Base-by-base conservation (phyloP, 2,329 filamentous ascomycete genomes). In the Colletotrichum sp. region DNA sequence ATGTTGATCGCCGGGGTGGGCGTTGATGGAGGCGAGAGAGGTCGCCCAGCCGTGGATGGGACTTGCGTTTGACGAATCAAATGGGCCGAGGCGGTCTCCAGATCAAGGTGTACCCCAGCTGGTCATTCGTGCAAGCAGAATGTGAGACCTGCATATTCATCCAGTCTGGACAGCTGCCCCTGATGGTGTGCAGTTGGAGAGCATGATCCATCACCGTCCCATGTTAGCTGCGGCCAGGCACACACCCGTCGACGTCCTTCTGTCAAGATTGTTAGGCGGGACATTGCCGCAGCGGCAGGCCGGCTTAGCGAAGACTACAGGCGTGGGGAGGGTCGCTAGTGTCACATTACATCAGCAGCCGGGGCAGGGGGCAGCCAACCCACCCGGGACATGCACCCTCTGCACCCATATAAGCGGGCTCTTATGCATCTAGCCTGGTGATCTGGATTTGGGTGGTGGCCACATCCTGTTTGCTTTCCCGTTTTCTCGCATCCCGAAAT, bases 401-500 rank as follows among this genome's bases (percentile, higher is more conserved):
- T 73, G 44, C 70, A 73, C 57, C 32, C 70, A 73, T 69, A 68
- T 77, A 75, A 75, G 66, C 71, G 71, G 71, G 71, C 66, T 77
- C 59, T 75, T 77, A 77, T 77, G 75, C 75, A 77, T 71, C 71
- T 75, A 77, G 59, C 71, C 75, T 75, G 74, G 70, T 76, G 71
- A 75, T 75, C 44, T 74, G 32, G 71, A 21, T 60, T 36, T 67
- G 34, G 62, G 67, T 75, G 71, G 57, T 55, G 71, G 75, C 39
- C 72, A 75, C 59, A 75, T 77, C 71, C 71, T 69, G 59, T 75
- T 73, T 76, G 70, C 74, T 30, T 63, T 68, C 44, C 67, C 65
- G 34, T 30, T 44, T 69, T 63, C 73, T 52, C 69, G 73, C 69
- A 72, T 52, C 64, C 64, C 59, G 70, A 76, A 76, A 69, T 65